Evolutionary conservation across 768 basidiomycete genomes (phyloP).

Genomic region (Amanita pseudoporphyria): DNA sequence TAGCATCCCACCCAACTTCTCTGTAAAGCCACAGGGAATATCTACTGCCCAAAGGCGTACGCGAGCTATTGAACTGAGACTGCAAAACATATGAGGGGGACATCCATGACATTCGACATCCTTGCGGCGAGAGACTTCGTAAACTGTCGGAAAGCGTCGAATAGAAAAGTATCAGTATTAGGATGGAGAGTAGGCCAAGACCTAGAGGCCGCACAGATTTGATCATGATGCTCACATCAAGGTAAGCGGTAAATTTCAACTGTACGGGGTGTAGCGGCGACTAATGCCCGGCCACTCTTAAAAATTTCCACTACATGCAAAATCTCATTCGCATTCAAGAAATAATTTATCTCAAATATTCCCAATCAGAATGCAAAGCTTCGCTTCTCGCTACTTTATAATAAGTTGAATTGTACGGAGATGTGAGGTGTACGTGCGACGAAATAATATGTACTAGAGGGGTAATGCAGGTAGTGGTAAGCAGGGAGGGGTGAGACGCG

Average conservation of each 20-base stretch:
- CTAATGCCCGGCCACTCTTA: background rate
- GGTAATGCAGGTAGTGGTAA: constrained; percentile 14
- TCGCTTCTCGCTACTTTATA: constrained; percentile 8
- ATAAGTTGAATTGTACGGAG: constrained; percentile 8
- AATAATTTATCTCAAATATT: constrained; percentile 6
- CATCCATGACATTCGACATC: constrained; percentile 97
- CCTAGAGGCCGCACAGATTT: background rate
- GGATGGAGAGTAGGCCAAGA: constrained; percentile 3
- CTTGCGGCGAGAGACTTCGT: constrained; percentile 65
- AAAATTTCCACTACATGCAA: background rate
- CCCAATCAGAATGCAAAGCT: background rate
- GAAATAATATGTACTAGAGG: constrained; percentile 10
- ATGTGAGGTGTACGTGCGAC: constrained; percentile 6
- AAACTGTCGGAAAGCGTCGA: constrained; percentile 34
- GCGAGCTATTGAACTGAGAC: constrained; percentile 49
- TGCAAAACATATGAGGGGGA: constrained; percentile 81
- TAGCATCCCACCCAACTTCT: constrained; percentile 75
- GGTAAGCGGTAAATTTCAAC: background rate
- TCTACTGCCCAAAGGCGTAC: constrained; percentile 62
- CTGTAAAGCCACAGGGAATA: constrained; percentile 90
- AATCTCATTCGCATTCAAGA: constrained; percentile 1
- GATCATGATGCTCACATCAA: constrained; percentile 12
- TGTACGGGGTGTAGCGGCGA: background rate
- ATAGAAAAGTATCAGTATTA: constrained; percentile 22
- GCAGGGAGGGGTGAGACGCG: constrained; percentile 12